Conservation (phyloP, 345 rosid species). For the Dimocarpus longan region DNA sequence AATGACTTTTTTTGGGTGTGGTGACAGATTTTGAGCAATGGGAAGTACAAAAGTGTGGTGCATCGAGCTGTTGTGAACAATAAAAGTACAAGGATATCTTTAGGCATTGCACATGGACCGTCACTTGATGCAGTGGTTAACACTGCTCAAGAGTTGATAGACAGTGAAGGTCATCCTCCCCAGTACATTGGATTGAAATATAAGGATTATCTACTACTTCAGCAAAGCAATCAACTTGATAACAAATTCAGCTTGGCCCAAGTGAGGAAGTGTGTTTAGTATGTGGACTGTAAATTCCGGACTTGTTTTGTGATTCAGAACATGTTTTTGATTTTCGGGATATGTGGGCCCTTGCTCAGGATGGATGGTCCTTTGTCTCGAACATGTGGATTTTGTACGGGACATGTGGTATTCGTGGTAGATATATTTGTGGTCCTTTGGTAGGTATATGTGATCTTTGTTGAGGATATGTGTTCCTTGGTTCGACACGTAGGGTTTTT, state of each 20-base stretch:
- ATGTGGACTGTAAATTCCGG: no score
- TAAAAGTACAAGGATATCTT: conserved; percentile 37
- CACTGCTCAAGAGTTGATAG: conserved; percentile 38
- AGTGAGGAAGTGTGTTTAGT: background rate
- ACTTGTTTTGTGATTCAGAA: no score
- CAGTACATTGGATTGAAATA: conserved; percentile 40
- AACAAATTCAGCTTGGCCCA: conserved; percentile 43
- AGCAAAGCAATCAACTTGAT: conserved; percentile 38
- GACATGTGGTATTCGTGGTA: no score
- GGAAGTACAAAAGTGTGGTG: conserved; percentile 53
- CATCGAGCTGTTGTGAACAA: conserved; percentile 54
- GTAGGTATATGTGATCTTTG: no score
- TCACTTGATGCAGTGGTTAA: conserved; percentile 42
- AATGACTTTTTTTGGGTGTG: background rate
- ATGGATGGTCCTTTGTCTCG: no score
- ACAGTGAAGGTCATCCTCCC: conserved; percentile 10
- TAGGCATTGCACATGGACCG: conserved; percentile 42
- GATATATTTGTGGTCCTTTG: no score
- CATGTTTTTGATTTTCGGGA: no score
- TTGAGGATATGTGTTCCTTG: no score
- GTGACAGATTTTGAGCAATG: conserved; percentile 52
- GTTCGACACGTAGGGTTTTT: no score
- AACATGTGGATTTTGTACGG: no score
- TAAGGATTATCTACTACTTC: conserved; percentile 38
- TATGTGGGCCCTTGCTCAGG: no score